These are phyloP conservation scores for Ogataea hybrid DNA, from an alignment of 1,139 yeast genomes.

Conservation along the genomic window DNA sequence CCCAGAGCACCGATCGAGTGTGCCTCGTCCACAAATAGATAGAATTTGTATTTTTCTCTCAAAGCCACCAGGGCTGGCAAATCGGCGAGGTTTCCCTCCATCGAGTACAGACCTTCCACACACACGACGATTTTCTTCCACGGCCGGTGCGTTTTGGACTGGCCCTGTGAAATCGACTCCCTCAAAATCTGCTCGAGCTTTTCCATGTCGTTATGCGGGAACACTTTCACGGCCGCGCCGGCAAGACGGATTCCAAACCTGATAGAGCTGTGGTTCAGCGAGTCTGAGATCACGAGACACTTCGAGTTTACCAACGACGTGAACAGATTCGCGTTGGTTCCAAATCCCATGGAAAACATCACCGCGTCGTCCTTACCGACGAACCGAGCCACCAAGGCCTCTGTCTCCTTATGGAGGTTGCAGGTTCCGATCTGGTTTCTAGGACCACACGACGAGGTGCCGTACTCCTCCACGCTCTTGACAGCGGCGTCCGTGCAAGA, in stretches of 20 bases:
- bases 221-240: slow-evolving; percentile 91
- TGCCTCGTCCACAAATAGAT: slow-evolving; percentile 93
- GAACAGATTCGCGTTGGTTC: slow-evolving; percentile 92
- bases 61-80: slow-evolving; percentile 74
- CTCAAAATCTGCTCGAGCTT: slow-evolving; percentile 76
- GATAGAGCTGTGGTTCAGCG: slow-evolving; percentile 92
- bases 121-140: slow-evolving; percentile 94
- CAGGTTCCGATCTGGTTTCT: slow-evolving; percentile 74
- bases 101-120: slow-evolving; percentile 93
- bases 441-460: slow-evolving; percentile 78
- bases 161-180: slow-evolving; percentile 93
- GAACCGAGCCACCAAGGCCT: slow-evolving; percentile 74
- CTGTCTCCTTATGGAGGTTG: slow-evolving; percentile 73
- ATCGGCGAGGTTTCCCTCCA: slow-evolving; percentile 97
- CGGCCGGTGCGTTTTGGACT: slow-evolving; percentile 94
- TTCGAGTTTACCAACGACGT: slow-evolving; percentile 80
- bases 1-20: slow-evolving; percentile 99
- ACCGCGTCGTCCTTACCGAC: slow-evolving; percentile 90
- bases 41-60: slow-evolving; percentile 83
- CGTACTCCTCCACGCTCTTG: slow-evolving; percentile 60
- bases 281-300: slow-evolving; percentile 90
- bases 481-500: slow-evolving; percentile 82
- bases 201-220: slow-evolving; percentile 88
- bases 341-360: slow-evolving; percentile 91
- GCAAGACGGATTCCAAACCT: slow-evolving; percentile 92